phyloP scores from a whole-genome alignment of 345 rosid genomes.

The Pugionium dolabratum region DNA sequence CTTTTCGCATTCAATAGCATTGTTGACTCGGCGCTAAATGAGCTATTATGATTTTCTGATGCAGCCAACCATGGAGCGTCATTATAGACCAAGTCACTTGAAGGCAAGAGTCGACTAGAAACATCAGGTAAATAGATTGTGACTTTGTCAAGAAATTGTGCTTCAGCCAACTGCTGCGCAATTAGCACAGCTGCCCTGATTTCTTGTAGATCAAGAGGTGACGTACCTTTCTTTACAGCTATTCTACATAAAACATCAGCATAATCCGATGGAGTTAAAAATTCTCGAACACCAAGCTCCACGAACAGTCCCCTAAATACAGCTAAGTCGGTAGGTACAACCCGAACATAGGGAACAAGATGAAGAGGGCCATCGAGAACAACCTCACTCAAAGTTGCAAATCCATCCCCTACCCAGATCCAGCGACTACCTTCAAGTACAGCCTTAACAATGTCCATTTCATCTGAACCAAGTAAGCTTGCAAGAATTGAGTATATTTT shows the following conservation, averaged over 20 bases:
- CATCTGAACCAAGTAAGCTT: constrained; percentile 77
- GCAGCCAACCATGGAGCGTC: constrained; percentile 98
- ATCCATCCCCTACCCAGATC: constrained; percentile 99
- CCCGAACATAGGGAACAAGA: constrained; percentile 90
- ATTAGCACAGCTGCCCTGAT: constrained; percentile 77
- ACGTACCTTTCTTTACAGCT: constrained; percentile 71
- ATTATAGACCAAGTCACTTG: constrained; percentile 81
- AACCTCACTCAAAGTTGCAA: constrained; percentile 87
- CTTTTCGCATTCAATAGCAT: constrained; percentile 62
- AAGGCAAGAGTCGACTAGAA: constrained; percentile 71
- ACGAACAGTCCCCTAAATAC: constrained; percentile 80
- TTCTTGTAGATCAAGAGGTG: constrained; percentile 72
- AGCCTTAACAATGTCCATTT: constrained; percentile 93
- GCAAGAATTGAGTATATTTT: constrained; percentile 75
- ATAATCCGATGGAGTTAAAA: constrained; percentile 78
- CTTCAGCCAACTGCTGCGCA: constrained; percentile 90
- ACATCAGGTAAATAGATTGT: constrained; percentile 81
- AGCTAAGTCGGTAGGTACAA: constrained; percentile 85
- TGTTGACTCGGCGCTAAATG: constrained; percentile 56
- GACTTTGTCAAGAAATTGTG: constrained; percentile 60
- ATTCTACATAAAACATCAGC: constrained; percentile 77
- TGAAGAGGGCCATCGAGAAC: constrained; percentile 95
- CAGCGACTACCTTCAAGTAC: constrained; percentile 97
- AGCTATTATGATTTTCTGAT: constrained; percentile 56
- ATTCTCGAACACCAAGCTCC: constrained; percentile 85